phyloP scores from a whole-genome alignment of 768 basidiomycete species.

The Pleurotus pulmonarius region DNA sequence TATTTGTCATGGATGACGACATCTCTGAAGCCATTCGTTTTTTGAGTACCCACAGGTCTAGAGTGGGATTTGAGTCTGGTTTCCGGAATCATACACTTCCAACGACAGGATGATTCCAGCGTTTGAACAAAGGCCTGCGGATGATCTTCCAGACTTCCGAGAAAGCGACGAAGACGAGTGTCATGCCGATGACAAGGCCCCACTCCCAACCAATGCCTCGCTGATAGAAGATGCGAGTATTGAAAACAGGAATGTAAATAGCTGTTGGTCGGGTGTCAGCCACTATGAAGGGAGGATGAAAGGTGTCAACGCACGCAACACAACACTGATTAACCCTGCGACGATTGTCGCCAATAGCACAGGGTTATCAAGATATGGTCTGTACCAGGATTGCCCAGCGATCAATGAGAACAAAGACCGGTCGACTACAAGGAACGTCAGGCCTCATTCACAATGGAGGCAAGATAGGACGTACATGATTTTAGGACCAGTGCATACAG shows the following conservation, averaged over 20 bases:
- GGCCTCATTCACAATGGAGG: background rate
- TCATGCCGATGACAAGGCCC: constrained; percentile 34
- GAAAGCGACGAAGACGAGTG: constrained; percentile 29
- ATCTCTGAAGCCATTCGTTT: too few relatives aligned
- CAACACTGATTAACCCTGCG: constrained; percentile 31
- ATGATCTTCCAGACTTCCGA: constrained; percentile 36
- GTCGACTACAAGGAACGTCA: constrained; percentile 21
- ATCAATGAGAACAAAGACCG: constrained; percentile 33
- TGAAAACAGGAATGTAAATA: constrained; percentile 35
- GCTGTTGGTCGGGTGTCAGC: constrained; percentile 15
- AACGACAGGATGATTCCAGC: constrained; percentile 18
- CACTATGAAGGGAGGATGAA: background rate
- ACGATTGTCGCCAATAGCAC: constrained; percentile 30
- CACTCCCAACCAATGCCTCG: constrained; percentile 35
- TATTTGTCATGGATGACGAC: too few relatives aligned
- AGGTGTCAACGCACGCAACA: constrained; percentile 26
- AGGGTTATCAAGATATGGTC: constrained; percentile 30
- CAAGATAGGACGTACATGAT: constrained; percentile 24
- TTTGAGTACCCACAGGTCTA: too few relatives aligned
- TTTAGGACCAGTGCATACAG: constrained; percentile 33
- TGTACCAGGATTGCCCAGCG: constrained; percentile 28
- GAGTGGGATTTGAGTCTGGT: too few relatives aligned
- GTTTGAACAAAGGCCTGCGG: constrained; percentile 22
- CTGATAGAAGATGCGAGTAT: constrained; percentile 33
- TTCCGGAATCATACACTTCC: constrained; percentile 5